Evolutionary conservation across 2,329 filamentous ascomycete species (phyloP).

Genomic region (Alternaria infectoria): DNA sequence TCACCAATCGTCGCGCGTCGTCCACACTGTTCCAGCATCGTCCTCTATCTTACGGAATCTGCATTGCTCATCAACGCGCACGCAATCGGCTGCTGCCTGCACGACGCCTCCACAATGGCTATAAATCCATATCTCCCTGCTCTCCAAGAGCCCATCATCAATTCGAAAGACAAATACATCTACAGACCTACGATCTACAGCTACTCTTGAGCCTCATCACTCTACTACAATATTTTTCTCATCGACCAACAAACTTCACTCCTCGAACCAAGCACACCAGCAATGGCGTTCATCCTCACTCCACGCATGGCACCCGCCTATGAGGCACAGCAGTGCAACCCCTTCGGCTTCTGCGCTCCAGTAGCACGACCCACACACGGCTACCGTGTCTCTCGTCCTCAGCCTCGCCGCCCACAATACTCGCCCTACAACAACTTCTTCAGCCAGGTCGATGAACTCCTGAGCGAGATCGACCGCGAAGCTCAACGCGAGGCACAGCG

Average conservation of each 20-base stretch:
- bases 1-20: slow-evolving; percentile 30
- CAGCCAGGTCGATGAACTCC: slow-evolving; percentile 39
- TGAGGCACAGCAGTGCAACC: slow-evolving; percentile 35
- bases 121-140: slow-evolving; percentile 34
- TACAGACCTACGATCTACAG: slow-evolving; percentile 29
- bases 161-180: slow-evolving; percentile 26
- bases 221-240: slow-evolving; percentile 12
- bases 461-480: slow-evolving; percentile 41
- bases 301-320: slow-evolving; percentile 42
- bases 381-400: slow-evolving; percentile 23
- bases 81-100: slow-evolving; percentile 38
- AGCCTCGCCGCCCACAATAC: slow-evolving; percentile 25
- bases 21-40: slow-evolving; percentile 34
- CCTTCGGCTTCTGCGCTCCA: slow-evolving; percentile 35
- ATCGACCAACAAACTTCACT: neutral
- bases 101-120: slow-evolving; percentile 31
- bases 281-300: slow-evolving; percentile 45
- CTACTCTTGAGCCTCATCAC: slow-evolving; percentile 23
- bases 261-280: slow-evolving; percentile 3
- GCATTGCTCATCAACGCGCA: slow-evolving; percentile 33
- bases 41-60: slow-evolving; percentile 34
- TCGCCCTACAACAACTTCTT: slow-evolving; percentile 43
- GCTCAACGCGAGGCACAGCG: slow-evolving; percentile 26
- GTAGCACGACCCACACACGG: slow-evolving; percentile 25
- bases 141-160: slow-evolving; percentile 32